Evolutionary conservation across 345 rosid genomes (phyloP).

Genomic region (Heritiera littoralis): DNA sequence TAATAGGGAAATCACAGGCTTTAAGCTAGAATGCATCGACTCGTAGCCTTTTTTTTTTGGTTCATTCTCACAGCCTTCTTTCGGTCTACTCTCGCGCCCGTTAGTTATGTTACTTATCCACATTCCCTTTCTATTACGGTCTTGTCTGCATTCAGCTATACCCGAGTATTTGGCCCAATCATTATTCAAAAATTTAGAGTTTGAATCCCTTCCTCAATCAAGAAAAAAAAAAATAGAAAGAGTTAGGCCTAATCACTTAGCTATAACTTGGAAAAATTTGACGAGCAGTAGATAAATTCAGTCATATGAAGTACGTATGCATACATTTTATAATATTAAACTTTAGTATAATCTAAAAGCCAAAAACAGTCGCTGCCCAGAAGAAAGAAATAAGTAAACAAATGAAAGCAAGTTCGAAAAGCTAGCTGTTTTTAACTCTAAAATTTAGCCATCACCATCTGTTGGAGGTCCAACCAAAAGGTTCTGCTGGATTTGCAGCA

Average conservation of each 20-base stretch:
- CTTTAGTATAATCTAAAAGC: constrained; percentile 23
- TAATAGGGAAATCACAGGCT: too few relatives aligned
- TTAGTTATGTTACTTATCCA: too few relatives aligned
- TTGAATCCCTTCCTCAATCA: background rate
- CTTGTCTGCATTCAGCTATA: background rate
- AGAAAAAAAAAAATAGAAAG: background rate
- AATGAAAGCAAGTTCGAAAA: constrained; percentile 40
- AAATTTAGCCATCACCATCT: constrained; percentile 44
- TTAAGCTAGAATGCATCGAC: background rate
- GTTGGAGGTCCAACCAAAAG: constrained; percentile 42
- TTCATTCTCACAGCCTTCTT: background rate
- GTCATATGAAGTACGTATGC: constrained; percentile 15
- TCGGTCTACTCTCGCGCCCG: too few relatives aligned
- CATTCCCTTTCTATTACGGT: too few relatives aligned
- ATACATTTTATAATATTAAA: constrained; percentile 20
- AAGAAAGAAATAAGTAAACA: constrained; percentile 31
- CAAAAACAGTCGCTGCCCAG: constrained; percentile 25
- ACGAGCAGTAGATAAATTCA: constrained; percentile 16
- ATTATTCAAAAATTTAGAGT: background rate
- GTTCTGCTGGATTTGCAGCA: constrained; percentile 40
- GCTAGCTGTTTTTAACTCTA: constrained; percentile 39
- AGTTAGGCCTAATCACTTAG: background rate
- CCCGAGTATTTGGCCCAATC: background rate
- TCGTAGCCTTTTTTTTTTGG: background rate
- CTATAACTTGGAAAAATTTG: constrained; percentile 6